Evolutionary conservation across 129 eudicot genomes (phyloP).

Genomic region (Flaveria robusta): DNA sequence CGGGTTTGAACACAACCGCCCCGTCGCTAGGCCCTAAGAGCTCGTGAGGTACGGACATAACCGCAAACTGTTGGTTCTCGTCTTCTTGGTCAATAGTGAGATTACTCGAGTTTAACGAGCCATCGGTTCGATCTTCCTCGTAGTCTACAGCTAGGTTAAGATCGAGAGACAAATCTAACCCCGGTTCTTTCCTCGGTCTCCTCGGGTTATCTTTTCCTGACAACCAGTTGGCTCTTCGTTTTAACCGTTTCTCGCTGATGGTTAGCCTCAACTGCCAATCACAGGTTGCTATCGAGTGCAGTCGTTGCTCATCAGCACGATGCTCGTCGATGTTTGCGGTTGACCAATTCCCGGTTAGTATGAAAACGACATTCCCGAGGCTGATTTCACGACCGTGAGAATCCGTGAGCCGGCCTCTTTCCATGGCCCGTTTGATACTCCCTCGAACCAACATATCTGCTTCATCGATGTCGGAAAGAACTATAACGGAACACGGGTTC

Average conservation of each 20-base stretch:
- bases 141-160: slow-evolving; percentile 60
- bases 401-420: slow-evolving; percentile 76
- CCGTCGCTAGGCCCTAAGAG: slow-evolving; percentile 61
- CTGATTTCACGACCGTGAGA: slow-evolving; percentile 89
- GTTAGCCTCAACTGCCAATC: slow-evolving; percentile 76
- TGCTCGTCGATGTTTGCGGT: slow-evolving; percentile 35
- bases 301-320: slow-evolving; percentile 53
- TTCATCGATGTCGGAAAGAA: slow-evolving; percentile 83
- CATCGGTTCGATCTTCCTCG: slow-evolving; percentile 71
- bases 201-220: slow-evolving; percentile 45
- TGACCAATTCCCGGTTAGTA: slow-evolving; percentile 85
- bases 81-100: slow-evolving; percentile 75
- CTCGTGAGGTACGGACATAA: slow-evolving; percentile 69
- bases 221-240: slow-evolving; percentile 62
- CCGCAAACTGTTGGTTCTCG: slow-evolving; percentile 48
- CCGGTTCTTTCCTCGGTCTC: slow-evolving; percentile 58
- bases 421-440: slow-evolving; percentile 78
- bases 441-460: slow-evolving; percentile 81
- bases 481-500: slow-evolving; percentile 77
- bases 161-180: slow-evolving; percentile 61
- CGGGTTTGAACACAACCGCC: slow-evolving; percentile 74
- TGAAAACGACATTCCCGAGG: slow-evolving; percentile 80
- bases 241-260: slow-evolving; percentile 46
- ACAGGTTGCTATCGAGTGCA: slow-evolving; percentile 48
- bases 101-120: slow-evolving; percentile 80